Base-by-base conservation (phyloP, 371 early-diverging fungal species). In the Mortierella sp. region DNA sequence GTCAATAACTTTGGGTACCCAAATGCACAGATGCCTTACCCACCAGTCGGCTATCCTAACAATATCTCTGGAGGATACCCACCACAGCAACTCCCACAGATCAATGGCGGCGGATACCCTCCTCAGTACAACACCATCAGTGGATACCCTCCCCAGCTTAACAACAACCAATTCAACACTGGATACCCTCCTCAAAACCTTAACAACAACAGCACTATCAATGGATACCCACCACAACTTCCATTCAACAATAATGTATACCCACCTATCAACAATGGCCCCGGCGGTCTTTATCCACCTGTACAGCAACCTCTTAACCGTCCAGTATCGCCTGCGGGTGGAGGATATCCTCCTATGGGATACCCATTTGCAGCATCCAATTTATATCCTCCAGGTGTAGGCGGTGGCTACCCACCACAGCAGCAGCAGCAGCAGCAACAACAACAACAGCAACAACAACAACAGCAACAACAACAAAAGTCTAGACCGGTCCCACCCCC, bases 301-400 rank as follows among this genome's bases (percentile, higher is more conserved):
- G 37, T 28, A 22, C 66, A 54, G 26, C 66, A 45, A 39, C n/a
- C 39, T 1, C 52, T 49, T 16, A 26, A 60, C 3, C 67, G 57
- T 47, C 55, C 70, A 47, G 32, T 52, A n/a, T 52, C 70, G 30
- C 60, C 52, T n/a, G 60, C 58, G 0, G 39, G 49, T 5, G 63
- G 60, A 49, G 63, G 70, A n/a, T 76, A 76, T 22, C 76, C 68
- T 11, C 70, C 77, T 47, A 39, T 47, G 3, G 66, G 66, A 32
- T 75, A 70, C 30, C 70, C 75, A 3, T 70, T 62, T 43, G 55
- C 57, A 5, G 62, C 70, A 5, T 54, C 70, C 12, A 66, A 65
- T 35, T 43, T 75, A 30, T 70, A 69, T 28, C 70, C 75, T 28
- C 66, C 75, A 14, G 9, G 14, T 51, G 45, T 1, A 28, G 57